Evolutionary conservation across 2,329 filamentous ascomycete genomes (phyloP).

Genomic region (Botrytis pseudocinerea): DNA sequence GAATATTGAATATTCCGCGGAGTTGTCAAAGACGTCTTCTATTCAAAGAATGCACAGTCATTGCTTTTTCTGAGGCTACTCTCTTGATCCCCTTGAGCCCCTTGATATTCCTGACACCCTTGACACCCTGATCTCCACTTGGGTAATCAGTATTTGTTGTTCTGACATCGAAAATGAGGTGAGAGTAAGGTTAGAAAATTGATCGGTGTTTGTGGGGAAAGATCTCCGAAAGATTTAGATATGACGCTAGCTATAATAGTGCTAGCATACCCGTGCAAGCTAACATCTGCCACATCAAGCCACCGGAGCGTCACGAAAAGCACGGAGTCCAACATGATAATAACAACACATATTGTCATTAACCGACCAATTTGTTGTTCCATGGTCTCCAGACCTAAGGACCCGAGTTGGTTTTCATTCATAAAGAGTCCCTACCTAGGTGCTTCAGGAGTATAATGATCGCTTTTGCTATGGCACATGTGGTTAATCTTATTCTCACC

Average conservation of each 20-base stretch:
- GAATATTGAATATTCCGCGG: slow-evolving; percentile 7
- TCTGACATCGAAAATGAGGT: background rate
- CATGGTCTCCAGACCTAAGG: background rate
- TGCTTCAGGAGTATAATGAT: background rate
- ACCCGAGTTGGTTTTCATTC: background rate
- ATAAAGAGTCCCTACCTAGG: background rate
- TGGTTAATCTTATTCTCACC: background rate
- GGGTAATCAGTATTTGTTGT: background rate
- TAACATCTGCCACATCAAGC: background rate
- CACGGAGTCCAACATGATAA: background rate
- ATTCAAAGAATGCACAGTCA: background rate
- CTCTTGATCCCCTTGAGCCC: background rate
- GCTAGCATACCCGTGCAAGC: background rate
- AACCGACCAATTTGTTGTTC: background rate
- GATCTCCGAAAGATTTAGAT: background rate
- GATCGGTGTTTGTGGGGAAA: slow-evolving; percentile 9
- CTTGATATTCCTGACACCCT: too few relatives aligned
- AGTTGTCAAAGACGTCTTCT: background rate
- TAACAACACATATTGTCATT: background rate
- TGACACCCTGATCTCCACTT: background rate
- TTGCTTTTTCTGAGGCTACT: background rate
- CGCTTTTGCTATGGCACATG: background rate
- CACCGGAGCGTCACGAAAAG: background rate
- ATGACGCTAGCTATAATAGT: background rate
- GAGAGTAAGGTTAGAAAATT: background rate